Base-by-base conservation (phyloP, 768 basidiomycete species). In the Psilocybe cyanescens region DNA sequence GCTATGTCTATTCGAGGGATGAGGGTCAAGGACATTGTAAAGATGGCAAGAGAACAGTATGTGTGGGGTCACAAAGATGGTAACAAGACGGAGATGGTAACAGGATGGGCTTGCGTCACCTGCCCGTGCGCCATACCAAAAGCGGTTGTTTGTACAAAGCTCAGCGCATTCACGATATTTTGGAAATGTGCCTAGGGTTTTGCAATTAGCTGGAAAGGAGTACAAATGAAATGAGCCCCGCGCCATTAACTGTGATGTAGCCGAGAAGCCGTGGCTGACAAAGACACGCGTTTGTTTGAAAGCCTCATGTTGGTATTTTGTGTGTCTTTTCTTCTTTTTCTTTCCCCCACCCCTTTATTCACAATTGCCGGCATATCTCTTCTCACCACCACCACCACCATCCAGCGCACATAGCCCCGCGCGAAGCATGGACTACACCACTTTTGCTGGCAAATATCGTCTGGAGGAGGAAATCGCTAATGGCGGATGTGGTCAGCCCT, bases 401-500 rank as follows among this genome's bases (percentile, higher is more conserved):
- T 44, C 41, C 41, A 44, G 41, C 24, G 5, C 30, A 6, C 45
- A 30, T 35, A 9, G 48, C n/a, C 8, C 28, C 8, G 9, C 47
- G 56, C 57, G 50, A 17, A 58, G 58, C 57, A 72, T 71, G 68
- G 73, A 74, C 49, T 70, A 65, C 44, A 75, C 75, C 11, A 82
- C 78, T 8, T 89, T 92, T 67, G 91, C 87, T 57, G 90, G 90
- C 48, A 91, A 91, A 70, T 92, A 92, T 74, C 82, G 86, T 61
- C 79, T 92, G 39, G 90, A 90, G 70, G 88, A 91, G 68, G 90
- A 91, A 75, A 88, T 92, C 66, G 91, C 89, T 14, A 89, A 86
- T 64, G 91, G 91, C 24, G 91, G 91, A 29, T 92, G 91, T 74
- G 88, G 88, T 90, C 54, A 59, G 85, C 51, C 35, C 37, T 51